phyloP scores from a whole-genome alignment of 495 filamentous ascomycete genomes.

The Beverwykella pulmonaria region DNA sequence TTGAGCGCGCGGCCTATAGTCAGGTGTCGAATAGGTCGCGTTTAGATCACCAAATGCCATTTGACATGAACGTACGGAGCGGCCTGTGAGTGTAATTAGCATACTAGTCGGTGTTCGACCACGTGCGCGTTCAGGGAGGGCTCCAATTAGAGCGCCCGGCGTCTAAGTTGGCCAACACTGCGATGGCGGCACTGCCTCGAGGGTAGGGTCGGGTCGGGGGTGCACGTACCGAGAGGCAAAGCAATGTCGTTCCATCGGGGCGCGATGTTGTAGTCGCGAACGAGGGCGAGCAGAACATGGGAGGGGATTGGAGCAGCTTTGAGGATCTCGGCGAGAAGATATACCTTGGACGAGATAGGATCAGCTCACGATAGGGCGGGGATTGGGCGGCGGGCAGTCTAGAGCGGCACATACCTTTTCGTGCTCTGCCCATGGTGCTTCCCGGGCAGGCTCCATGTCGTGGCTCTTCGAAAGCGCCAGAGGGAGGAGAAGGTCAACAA shows the following conservation, averaged over 20 bases:
- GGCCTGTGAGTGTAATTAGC: constrained; percentile 40
- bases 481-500: constrained; percentile 26
- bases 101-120: constrained; percentile 10
- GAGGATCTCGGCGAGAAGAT: constrained; percentile 64
- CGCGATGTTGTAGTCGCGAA: constrained; percentile 53
- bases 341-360: constrained; percentile 39
- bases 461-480: constrained; percentile 17
- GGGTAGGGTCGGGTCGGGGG: constrained; percentile 8
- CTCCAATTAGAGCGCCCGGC: background rate
- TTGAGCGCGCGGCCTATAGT: constrained; percentile 26
- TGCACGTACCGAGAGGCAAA: constrained; percentile 55
- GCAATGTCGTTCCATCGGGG: constrained; percentile 63
- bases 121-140: background rate
- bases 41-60: constrained; percentile 42
- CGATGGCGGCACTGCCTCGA: constrained; percentile 3
- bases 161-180: constrained; percentile 10
- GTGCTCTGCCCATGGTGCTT: constrained; percentile 57
- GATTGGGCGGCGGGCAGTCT: constrained; percentile 10
- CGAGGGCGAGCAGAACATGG: constrained; percentile 53
- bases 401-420: constrained; percentile 57
- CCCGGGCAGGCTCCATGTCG: constrained; percentile 35
- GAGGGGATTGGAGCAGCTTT: constrained; percentile 60
- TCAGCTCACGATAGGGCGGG: constrained; percentile 21
- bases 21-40: constrained; percentile 15
- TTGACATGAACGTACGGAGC: constrained; percentile 50